Evolutionary conservation across 2,329 filamentous ascomycete species (phyloP).

Genomic region (Cladophialophora yegresii): DNA sequence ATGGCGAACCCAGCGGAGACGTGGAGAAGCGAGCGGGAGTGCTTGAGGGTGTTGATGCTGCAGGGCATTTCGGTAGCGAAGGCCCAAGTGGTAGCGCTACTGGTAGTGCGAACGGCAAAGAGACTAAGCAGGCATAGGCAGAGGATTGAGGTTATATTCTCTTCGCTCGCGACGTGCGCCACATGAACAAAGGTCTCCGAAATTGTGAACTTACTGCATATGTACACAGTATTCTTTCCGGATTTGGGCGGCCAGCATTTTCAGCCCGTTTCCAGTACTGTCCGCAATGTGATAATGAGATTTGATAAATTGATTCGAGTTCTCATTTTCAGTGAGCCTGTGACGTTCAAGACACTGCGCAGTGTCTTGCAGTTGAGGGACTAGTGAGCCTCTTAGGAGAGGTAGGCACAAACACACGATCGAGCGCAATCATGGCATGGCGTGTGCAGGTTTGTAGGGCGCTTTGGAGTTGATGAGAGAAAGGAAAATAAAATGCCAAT

Average conservation of each 20-base stretch:
- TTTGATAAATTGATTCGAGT: neutral
- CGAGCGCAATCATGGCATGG: neutral
- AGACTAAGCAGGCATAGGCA: slow-evolving; percentile 25
- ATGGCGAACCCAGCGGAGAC: slow-evolving; percentile 17
- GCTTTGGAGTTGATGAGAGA: neutral
- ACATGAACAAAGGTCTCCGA: neutral
- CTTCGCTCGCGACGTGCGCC: neutral
- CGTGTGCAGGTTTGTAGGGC: neutral
- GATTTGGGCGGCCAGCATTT: neutral
- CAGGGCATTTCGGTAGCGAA: slow-evolving; percentile 22
- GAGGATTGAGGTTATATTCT: neutral
- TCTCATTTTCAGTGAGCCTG: neutral
- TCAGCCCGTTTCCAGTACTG: neutral
- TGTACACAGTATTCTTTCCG: neutral
- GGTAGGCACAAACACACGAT: neutral
- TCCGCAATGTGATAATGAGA: neutral
- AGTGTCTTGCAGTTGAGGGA: neutral
- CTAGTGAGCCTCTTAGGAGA: neutral
- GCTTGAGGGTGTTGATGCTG: slow-evolving; percentile 25
- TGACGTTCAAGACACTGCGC: neutral
- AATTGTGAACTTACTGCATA: neutral
- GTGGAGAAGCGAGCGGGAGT: slow-evolving; percentile 17
- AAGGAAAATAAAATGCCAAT: neutral
- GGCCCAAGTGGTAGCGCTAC: slow-evolving; percentile 12
- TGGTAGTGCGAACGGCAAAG: slow-evolving; percentile 17